phyloP scores from a whole-genome alignment of 2,329 filamentous ascomycete species.

The Fusarium sacchari region DNA sequence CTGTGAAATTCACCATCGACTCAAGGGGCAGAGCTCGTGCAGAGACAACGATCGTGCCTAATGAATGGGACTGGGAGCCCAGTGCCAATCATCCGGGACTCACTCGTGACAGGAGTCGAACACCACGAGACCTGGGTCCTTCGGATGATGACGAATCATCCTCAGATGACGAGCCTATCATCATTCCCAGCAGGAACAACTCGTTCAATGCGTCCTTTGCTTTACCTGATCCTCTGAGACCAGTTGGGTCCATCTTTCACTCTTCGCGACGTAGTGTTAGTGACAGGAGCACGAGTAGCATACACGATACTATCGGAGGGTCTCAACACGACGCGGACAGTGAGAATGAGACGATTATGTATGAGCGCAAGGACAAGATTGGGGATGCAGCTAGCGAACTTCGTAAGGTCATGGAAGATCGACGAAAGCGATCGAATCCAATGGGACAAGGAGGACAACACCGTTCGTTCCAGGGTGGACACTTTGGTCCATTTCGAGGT shows the following conservation, averaged over 20 bases:
- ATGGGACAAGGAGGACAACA: constrained; percentile 47
- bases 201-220: constrained; percentile 66
- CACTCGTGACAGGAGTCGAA: constrained; percentile 44
- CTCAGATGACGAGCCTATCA: constrained; percentile 71
- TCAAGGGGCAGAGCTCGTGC: constrained; percentile 68
- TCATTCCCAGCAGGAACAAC: constrained; percentile 69
- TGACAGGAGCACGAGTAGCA: constrained; percentile 59
- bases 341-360: constrained; percentile 68
- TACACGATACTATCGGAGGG: constrained; percentile 50
- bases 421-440: constrained; percentile 56
- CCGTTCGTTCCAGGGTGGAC: constrained; percentile 47
- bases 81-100: constrained; percentile 44
- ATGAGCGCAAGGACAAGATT: constrained; percentile 54
- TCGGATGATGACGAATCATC: constrained; percentile 66
- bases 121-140: constrained; percentile 54
- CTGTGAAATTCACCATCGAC: constrained; percentile 72
- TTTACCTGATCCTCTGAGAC: constrained; percentile 63
- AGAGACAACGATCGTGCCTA: constrained; percentile 59
- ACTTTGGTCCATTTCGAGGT: constrained; percentile 46
- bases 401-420: constrained; percentile 65
- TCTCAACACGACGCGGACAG: constrained; percentile 60
- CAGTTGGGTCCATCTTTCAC: constrained; percentile 60
- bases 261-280: constrained; percentile 59
- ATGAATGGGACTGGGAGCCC: constrained; percentile 43
- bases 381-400: constrained; percentile 71